Conservation (phyloP, 2,329 filamentous ascomycete species). For the Cytospora piceae region DNA sequence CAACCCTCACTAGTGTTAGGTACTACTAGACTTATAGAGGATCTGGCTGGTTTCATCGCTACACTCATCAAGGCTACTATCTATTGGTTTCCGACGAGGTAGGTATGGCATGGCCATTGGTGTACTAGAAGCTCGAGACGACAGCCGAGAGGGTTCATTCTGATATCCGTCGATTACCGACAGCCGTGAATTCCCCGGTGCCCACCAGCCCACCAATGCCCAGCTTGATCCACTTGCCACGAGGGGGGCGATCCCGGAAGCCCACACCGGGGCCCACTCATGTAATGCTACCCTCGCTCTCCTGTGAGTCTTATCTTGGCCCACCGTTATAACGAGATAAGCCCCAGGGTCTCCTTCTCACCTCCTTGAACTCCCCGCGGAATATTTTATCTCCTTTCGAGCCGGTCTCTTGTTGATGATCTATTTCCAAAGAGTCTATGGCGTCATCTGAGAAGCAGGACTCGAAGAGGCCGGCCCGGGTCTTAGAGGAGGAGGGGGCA, state of each 20-base stretch:
- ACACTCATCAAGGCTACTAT: too few species aligned
- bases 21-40: too few species aligned
- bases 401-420: not conserved
- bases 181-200: not conserved
- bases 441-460: constrained; percentile 15
- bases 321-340: constrained; percentile 12
- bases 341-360: not conserved
- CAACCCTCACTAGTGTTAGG: too few species aligned
- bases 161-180: not conserved
- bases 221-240: constrained; percentile 25
- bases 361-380: not conserved
- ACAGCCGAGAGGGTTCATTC: not conserved
- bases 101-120: not conserved
- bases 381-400: not conserved
- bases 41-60: too few species aligned
- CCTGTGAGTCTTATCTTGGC: constrained; percentile 16
- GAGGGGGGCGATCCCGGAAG: constrained; percentile 25
- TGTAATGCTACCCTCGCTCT: constrained; percentile 1
- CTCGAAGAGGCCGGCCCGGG: constrained; percentile 20
- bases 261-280: constrained; percentile 8
- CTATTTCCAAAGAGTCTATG: constrained; percentile 5
- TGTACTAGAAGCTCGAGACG: not conserved
- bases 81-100: too few species aligned
- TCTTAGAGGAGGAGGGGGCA: constrained; percentile 4
- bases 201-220: constrained; percentile 3